Base-by-base conservation (phyloP, 2,329 filamentous ascomycete genomes). In the Trichoderma koningii region DNA sequence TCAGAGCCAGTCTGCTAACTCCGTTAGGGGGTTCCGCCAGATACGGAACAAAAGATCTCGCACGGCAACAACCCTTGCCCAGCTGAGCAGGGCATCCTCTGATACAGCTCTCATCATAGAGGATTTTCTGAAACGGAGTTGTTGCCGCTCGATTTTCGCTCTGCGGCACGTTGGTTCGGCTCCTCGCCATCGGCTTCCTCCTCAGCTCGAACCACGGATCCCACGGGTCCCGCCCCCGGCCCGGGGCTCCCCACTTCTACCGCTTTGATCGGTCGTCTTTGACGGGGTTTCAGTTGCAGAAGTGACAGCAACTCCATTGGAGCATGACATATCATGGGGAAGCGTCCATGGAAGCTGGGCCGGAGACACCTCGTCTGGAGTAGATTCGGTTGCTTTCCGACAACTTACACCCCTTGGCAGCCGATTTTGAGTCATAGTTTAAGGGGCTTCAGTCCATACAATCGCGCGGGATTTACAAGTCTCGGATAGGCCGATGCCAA, bases 391-490 rank as follows among this genome's bases (percentile, higher is more conserved):
- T 63, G 42, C 28, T 38, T 55, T 12, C 42, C 60, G 50, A 42
- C 28, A 12, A 55, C 23, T 14, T n/a, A 53, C 14, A 19, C 23
- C 19, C 9, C 59, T 47, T 63, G 26, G 5, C 47, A 7, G n/a
- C 17, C 34, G 34, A 7, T 7, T 17, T 19, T 41, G 60, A 55
- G 50, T 62, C 59, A 53, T 62, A 47, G 19, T 28, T 15, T 26
- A 34, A 21, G 47, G n/a, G 53, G 47, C 10, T 28, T 15, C 55
- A 47, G 26, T 57, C 42, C 55, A 59, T 59, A 48, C 42, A 63
- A 55, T n/a, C 23, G 10, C 60, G 50, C 53, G 60, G 60, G 50
- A 63, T 63, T 63, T 63, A 63, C 41, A 47, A 28, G n/a, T 23
- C n/a, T 55, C 60, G 60, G 60, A 7, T n/a, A 30, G n/a, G 26